phyloP scores from a whole-genome alignment of 805 yeast genomes.

The Cyberlindnera misumaiensis region DNA sequence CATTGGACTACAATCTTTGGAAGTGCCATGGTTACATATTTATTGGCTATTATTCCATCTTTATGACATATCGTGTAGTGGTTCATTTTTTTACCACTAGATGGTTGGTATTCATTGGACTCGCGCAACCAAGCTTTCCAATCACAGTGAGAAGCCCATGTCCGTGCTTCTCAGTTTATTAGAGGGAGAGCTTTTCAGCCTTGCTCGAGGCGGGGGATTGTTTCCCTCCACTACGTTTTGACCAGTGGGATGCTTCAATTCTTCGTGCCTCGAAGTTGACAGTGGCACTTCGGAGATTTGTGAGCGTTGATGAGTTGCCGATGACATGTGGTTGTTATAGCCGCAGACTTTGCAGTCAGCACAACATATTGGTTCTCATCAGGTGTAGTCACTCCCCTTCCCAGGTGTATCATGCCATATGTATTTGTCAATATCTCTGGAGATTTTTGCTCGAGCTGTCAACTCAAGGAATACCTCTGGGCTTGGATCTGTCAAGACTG shows the following conservation, averaged over 20 bases:
- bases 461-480: too few species aligned
- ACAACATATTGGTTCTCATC: too few species aligned
- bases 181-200: too few species aligned
- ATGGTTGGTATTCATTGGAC: not conserved
- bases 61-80: not conserved
- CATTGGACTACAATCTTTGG: conserved; percentile 16
- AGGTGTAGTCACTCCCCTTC: too few species aligned
- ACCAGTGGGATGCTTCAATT: too few species aligned
- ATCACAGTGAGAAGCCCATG: not conserved
- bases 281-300: not conserved
- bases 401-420: too few species aligned
- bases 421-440: too few species aligned
- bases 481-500: not conserved
- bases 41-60: not conserved
- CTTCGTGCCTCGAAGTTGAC: not conserved
- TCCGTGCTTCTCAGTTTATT: too few species aligned
- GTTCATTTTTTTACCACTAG: not conserved
- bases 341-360: too few species aligned
- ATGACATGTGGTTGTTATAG: not conserved
- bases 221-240: too few species aligned
- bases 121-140: not conserved
- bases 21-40: not conserved
- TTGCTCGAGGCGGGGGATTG: too few species aligned
- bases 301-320: not conserved
- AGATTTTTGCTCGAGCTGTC: too few species aligned